Conservation (phyloP, 2,329 filamentous ascomycete genomes). For the Colletotrichum falcatum region DNA sequence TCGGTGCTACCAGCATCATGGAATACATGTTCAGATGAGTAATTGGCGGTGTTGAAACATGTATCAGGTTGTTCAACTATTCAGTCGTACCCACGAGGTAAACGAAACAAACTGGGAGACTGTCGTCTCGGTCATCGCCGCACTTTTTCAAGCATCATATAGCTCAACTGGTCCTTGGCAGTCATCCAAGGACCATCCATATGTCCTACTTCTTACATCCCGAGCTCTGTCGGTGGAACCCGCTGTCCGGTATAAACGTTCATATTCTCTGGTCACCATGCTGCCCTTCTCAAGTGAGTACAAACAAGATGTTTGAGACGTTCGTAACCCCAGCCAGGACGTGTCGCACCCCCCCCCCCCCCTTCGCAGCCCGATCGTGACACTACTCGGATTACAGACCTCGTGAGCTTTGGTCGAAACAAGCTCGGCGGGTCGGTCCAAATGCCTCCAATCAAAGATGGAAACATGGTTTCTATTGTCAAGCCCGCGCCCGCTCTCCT, state of each 20-base stretch:
- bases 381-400: background rate
- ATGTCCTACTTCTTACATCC: background rate
- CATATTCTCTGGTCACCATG: background rate
- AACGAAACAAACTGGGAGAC: background rate
- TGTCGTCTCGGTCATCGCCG: background rate
- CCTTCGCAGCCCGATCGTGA: background rate
- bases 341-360: too few species aligned
- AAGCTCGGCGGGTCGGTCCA: background rate
- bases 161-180: background rate
- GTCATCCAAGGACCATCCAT: background rate
- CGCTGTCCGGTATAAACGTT: background rate
- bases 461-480: background rate
- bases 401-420: background rate
- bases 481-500: background rate
- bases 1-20: background rate
- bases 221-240: background rate
- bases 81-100: background rate
- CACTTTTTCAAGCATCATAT: background rate
- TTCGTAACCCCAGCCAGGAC: too few species aligned
- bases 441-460: background rate
- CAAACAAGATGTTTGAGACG: background rate
- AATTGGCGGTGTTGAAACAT: too few species aligned
- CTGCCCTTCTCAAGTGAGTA: background rate
- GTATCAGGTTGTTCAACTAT: too few species aligned
- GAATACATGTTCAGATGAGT: background rate